Base-by-base conservation (phyloP, 208 protist species). In the Acanthamoeba culbertsoni region DNA sequence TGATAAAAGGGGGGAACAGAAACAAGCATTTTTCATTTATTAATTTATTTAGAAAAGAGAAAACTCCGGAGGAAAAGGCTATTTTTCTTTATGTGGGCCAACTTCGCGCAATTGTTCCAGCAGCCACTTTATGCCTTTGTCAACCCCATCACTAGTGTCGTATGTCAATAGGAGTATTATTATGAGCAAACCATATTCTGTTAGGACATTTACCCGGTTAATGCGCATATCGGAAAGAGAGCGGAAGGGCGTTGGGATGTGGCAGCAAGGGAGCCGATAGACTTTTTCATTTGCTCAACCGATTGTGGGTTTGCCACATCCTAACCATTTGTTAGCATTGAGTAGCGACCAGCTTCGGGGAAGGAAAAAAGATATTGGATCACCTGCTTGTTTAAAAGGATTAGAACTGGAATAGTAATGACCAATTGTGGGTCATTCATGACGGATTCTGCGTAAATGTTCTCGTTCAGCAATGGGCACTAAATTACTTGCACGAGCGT, bases 301-400 rank as follows among this genome's bases (percentile, higher is more conserved):
- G n/a, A n/a, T n/a, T n/a, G n/a, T n/a, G n/a, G n/a, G n/a, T n/a
- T n/a, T n/a, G n/a, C n/a, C n/a, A n/a, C n/a, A 62, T 55, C 77
- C 48, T 55, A 26, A 14, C n/a, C n/a, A n/a, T n/a, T n/a, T n/a
- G n/a, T n/a, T n/a, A n/a, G n/a, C n/a, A n/a, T n/a, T n/a, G n/a
- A n/a, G n/a, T n/a, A n/a, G n/a, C 37, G 77, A 63, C 5, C 45
- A 26, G 5, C 31, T n/a, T n/a, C 33, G 43, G 48, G 7, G 31
- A 88, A 10, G 3, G 42, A 4, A 88, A 42, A 8, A 20, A 16
- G 53, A 7, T 7, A 55, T 8, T 31, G 33, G 3, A 23, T 20
- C 71, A 75, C 93, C 88, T 94, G 91, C 71, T 95, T 95, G 92
- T 95, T 95, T 0, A 89, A 40, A 8, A 93, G 45, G 20, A 95